Evolutionary conservation across 2,329 filamentous ascomycete species (phyloP), one percentile per base, ranked within the genome.

Genomic region (Xylaria sp.): DNA sequence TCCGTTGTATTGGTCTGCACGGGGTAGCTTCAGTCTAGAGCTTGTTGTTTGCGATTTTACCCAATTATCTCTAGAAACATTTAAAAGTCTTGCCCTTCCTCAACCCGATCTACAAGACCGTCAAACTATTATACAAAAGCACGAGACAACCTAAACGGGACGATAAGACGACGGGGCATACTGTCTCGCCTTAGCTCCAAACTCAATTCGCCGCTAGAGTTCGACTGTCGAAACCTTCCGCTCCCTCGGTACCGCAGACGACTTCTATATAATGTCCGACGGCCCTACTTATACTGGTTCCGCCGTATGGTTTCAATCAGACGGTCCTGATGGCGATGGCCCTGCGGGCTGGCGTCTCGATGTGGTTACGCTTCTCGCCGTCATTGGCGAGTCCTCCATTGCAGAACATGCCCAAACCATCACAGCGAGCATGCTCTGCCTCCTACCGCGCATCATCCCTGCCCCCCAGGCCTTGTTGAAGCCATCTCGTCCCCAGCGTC

Each of bases 391-490:
- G 78, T 84, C 83, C 2, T 84, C 85, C 21, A 87, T 90, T 69
- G 82, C 84, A 51, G 85, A 86, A 68, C 87, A 90, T 74, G 81
- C 85, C 1, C 88, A 90, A 75, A 82, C 85, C 60, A 84, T 89
- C 69, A 89, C 87, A 1, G 84, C 87, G n/a, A 87, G 86, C 10
- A 82, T 83, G 69, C 82, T 87, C 40, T 88, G 86, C 71, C 82
- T 87, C 47, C 80, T 90, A 3, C 88, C 88, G 32, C 85, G 88
- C 58, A 83, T 90, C 60, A 84, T 90, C 32, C 88, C 88, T 9
- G 88, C 88, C 1, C 88, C 88, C 0, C 88, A 90, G 77, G 86
- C 86, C 55, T 82, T 91, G n/a, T 80, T 90, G 55, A 87, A 87
- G 67, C 83, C 87, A 10, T 80, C 82, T 25, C 84, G 88, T 2